phyloP scores from a whole-genome alignment of 495 filamentous ascomycete genomes.

The Halenospora varia region DNA sequence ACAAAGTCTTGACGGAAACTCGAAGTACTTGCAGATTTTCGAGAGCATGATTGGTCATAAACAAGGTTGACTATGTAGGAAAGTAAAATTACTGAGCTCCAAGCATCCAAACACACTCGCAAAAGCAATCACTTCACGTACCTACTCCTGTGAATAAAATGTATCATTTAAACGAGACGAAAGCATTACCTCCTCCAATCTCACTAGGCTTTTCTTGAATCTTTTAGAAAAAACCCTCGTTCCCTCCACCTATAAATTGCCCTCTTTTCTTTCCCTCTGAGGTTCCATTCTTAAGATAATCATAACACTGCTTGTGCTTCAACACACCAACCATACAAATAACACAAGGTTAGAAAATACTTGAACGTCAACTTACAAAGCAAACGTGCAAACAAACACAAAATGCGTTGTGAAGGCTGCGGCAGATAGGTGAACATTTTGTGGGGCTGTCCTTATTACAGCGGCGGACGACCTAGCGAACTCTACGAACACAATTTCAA shows the following conservation, averaged over 20 bases:
- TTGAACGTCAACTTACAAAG: neutral
- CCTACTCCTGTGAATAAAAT: neutral
- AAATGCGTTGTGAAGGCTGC: neutral
- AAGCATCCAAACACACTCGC: neutral
- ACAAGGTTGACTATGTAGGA: neutral
- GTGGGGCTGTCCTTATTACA: neutral
- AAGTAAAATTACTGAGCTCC: neutral
- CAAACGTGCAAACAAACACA: neutral
- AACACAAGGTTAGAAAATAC: neutral
- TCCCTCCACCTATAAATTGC: neutral
- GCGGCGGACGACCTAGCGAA: neutral
- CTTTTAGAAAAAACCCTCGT: neutral
- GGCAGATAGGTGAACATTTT: neutral
- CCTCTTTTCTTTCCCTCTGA: neutral
- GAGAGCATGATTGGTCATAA: neutral
- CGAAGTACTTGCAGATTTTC: neutral
- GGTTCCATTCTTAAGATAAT: neutral
- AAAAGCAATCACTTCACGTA: neutral
- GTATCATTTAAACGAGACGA: neutral
- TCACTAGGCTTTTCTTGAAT: neutral
- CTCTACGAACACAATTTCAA: neutral
- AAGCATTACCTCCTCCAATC: neutral
- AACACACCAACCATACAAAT: neutral
- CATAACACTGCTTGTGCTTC: neutral
- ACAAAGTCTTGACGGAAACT: neutral